Percentiles rank a stretch among this genome's conserved stretches.
Conservation (phyloP, 148 eudicot species). For the Cornus controversa region DNA sequence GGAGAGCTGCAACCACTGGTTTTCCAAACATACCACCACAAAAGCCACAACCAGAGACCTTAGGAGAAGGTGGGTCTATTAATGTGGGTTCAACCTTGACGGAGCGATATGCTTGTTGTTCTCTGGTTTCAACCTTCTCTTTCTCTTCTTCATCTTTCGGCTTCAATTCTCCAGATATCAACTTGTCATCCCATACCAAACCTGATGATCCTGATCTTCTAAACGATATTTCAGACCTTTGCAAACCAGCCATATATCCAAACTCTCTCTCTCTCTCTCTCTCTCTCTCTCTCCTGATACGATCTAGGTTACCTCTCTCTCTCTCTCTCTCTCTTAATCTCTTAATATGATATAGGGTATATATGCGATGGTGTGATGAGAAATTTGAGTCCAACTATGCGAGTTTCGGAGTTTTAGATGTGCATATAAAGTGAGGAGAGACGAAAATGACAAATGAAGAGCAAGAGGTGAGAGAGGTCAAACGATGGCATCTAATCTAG, state of each 20-base stretch:
- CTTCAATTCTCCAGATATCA: slow-evolving; percentile 43
- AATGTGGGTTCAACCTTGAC: slow-evolving; percentile 41
- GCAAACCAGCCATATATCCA: slow-evolving; percentile 77
- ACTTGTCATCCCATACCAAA: slow-evolving; percentile 74
- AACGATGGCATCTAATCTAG: not conserved
- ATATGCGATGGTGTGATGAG: not conserved
- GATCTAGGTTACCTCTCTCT: not conserved
- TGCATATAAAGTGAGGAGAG: not conserved
- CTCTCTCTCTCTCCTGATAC: not conserved
- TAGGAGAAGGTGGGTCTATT: slow-evolving; percentile 81
- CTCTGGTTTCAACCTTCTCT: slow-evolving; percentile 23
- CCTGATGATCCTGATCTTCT: slow-evolving; percentile 87
- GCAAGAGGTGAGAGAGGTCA: not conserved
- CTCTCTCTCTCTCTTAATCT: not conserved
- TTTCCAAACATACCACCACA: slow-evolving; percentile 51
- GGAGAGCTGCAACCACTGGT: slow-evolving; percentile 13
- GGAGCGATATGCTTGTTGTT: slow-evolving; percentile 20
- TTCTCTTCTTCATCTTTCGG: slow-evolving; percentile 11
- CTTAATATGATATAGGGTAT: too few relatives aligned
- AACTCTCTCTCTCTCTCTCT: slow-evolving; percentile 10
- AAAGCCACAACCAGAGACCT: slow-evolving; percentile 57
- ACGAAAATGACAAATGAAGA: slow-evolving; percentile 12
- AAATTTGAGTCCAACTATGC: slow-evolving; percentile 1
- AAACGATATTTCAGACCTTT: slow-evolving; percentile 62
- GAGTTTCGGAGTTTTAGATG: not conserved